Base-by-base conservation (phyloP, 2,329 filamentous ascomycete species). In the Parastagonospora avenae region DNA sequence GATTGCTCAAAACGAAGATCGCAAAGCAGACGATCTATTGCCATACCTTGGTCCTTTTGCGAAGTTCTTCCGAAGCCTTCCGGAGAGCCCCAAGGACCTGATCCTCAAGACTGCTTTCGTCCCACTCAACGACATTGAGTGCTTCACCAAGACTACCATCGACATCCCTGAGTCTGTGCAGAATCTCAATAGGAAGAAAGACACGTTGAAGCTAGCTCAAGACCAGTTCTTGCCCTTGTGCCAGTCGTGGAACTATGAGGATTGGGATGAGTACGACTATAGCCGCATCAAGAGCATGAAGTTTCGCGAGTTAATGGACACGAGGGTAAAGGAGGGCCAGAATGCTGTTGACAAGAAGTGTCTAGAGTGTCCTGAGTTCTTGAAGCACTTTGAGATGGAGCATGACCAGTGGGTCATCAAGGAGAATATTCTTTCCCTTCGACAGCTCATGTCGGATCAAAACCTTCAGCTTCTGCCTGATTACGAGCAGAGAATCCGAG, bases 401-500 rank as follows among this genome's bases (percentile, higher is more conserved):
- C 92, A 99, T 68, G 91, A 97, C 68, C 90, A 97, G 75, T 97
- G 93, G 92, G 82, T 96, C 40, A 91, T 99, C 72, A 91, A 94
- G 71, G 92, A 96, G 71, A 92, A 95, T 64, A 97, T 99, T 63
- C 85, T 87, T 11, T 87, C 92, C 54, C 81, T 99, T 52, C 91
- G 92, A 54, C 88, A 91, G 68, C 82, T 93, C 27, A 91, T 97
- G 76, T 97, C 94, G 1, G 92, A 97, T 71, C 93, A 97, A 71
- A 97, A 97, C 68, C 84, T 99, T 2, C 92, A 97, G 68, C 83
- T 99, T 4, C 83, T 99, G 8, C 94, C 94, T 0, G 94, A 99
- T 75, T 99, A 99, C 70, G 90, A 97, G 69, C 94, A 97, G 76
- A 88, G 94, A 42, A 91, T 97, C 32, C 86, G 89, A 56, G 94